Percentiles rank a stretch among this genome's conserved stretches.
Conservation (phyloP, 164 flowering plant genomes). For the Buxus sempervirens region DNA sequence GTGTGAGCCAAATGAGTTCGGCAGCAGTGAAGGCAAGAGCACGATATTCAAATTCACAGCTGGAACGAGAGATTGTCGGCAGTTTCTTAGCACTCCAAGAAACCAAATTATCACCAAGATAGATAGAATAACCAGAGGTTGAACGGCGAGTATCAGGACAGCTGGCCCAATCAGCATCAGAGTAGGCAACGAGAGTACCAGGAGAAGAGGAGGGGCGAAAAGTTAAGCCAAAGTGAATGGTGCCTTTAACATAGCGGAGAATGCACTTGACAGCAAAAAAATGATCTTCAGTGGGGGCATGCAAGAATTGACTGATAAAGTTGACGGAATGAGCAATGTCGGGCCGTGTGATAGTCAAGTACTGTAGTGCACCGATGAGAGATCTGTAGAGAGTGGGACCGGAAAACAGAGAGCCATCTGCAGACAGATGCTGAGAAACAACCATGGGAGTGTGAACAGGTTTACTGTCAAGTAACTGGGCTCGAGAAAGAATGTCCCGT, state of each 20-base stretch:
- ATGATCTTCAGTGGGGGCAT: background rate
- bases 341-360: slow-evolving; percentile 7
- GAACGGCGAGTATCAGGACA: background rate
- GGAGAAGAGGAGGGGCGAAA: background rate
- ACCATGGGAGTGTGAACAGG: background rate
- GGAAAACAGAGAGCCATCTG: background rate
- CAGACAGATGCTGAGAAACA: background rate
- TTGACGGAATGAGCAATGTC: slow-evolving; percentile 5
- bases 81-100: slow-evolving; percentile 15
- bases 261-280: slow-evolving; percentile 5
- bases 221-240: background rate
- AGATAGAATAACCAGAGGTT: slow-evolving; percentile 6
- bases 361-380: background rate
- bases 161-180: slow-evolving; percentile 7
- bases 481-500: background rate
- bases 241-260: slow-evolving; percentile 9
- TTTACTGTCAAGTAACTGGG: background rate
- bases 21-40: slow-evolving; percentile 4
- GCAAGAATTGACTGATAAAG: slow-evolving; percentile 3
- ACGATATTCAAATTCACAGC: slow-evolving; percentile 7
- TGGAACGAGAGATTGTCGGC: slow-evolving; percentile 4
- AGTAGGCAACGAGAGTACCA: background rate
- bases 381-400: slow-evolving; percentile 1
- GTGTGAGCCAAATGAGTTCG: slow-evolving; percentile 7
- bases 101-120: slow-evolving; percentile 1